Evolutionary conservation across 192 early-diverging fungal genomes (phyloP), one percentile per base, ranked within the genome.

Genomic region (Backusella tarrabulga): DNA sequence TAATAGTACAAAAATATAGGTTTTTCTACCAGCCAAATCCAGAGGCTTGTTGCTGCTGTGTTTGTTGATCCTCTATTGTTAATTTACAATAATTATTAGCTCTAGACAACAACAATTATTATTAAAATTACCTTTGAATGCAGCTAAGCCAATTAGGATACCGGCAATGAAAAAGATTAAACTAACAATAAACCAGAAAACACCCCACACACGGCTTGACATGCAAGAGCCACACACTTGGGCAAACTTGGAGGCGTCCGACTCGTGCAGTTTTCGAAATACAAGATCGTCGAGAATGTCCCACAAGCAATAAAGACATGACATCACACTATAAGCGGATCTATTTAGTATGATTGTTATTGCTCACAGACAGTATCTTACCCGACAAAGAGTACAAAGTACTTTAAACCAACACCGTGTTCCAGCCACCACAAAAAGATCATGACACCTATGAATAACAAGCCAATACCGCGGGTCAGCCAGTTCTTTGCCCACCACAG

Each of bases 281-380:
- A 98, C 88, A 15, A 96, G 86, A 86, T 98, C 97, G 52, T 99
- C 98, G 68, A 98, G 81, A 82, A 98, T 98, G 84, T 99, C 98
- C 92, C 96, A 96, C 34, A 97, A 87, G 68, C 92, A 91, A 80
- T 99, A 99, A 36, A 97, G 85, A 32, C 94, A 92, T 3, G 90
- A 93, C 98, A 99, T 99, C 17, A 95, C 93, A 38, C 96, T 93
- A 81, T 42, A 40, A 71, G 52, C 54, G 19, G 19, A 46, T 44
- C 8, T 1, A 29, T 34, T 50, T 11, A 56, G 21, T 35, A 32
- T 73, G 0, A 35, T 32, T 73, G 8, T 6, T 21, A 11, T 63
- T 19, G 2, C 17, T n/a, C 12, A 19, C 12, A 32, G 29, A 56
- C 5, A 23, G 36, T 73, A 38, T n/a, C 4, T 84, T 80, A 94